These are phyloP conservation scores for Noccaea caerulescens DNA, from an alignment of 345 rosid species.

Conservation along the genomic window DNA sequence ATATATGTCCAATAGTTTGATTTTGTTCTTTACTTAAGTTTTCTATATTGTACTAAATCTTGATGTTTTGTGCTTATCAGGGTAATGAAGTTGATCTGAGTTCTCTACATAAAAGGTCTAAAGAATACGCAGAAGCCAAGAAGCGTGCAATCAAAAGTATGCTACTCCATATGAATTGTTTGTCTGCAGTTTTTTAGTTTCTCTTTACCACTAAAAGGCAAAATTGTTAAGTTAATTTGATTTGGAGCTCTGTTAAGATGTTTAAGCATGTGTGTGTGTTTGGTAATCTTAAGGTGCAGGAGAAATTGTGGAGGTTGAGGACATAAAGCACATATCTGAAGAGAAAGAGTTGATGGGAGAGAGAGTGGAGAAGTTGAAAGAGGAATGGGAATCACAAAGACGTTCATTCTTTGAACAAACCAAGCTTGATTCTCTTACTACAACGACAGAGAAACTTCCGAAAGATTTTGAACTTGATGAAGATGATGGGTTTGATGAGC, in stretches of 20 bases:
- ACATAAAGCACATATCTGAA: slow-evolving; percentile 63
- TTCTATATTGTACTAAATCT: background rate
- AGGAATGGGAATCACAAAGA: slow-evolving; percentile 62
- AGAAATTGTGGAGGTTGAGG: slow-evolving; percentile 51
- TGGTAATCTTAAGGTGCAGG: slow-evolving; percentile 53
- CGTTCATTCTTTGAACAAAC: slow-evolving; percentile 54
- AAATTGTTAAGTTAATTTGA: background rate
- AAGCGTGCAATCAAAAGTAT: slow-evolving; percentile 68
- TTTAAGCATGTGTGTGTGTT: slow-evolving; percentile 22
- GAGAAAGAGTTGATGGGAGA: slow-evolving; percentile 55
- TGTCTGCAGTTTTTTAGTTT: slow-evolving; percentile 9
- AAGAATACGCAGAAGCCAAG: slow-evolving; percentile 71
- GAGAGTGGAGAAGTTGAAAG: slow-evolving; percentile 51
- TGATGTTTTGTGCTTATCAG: slow-evolving; percentile 43
- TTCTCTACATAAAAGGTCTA: slow-evolving; percentile 54
- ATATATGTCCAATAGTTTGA: background rate
- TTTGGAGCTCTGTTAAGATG: background rate
- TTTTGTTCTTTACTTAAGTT: background rate
- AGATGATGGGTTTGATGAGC: slow-evolving; percentile 49
- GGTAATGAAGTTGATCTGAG: slow-evolving; percentile 59
- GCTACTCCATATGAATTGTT: slow-evolving; percentile 18
- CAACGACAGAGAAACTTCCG: background rate
- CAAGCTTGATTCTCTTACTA: slow-evolving; percentile 41
- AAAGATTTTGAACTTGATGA: slow-evolving; percentile 17
- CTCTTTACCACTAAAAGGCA: background rate